phyloP scores from a whole-genome alignment of 129 eudicot genomes.

The Arctium minus region DNA sequence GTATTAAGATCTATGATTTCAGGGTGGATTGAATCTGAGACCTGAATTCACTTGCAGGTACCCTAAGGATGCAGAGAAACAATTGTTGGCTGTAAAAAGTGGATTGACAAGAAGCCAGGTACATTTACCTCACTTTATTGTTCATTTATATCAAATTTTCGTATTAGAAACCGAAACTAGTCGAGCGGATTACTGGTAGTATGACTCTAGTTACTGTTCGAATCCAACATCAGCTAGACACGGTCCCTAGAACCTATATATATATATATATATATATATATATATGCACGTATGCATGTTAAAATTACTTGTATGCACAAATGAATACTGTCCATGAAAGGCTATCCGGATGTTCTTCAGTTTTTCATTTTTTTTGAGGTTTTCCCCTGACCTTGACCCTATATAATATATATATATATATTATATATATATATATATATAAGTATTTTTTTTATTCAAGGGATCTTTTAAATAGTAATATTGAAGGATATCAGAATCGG shows the following conservation, averaged over 20 bases:
- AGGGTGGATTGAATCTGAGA: neutral
- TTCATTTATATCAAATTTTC: neutral
- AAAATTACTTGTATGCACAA: too few species aligned
- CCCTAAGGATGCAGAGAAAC: conserved; percentile 97
- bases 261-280: too few species aligned
- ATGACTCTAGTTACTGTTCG: neutral
- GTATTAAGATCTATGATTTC: neutral
- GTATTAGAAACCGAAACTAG: neutral
- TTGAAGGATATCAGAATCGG: too few species aligned
- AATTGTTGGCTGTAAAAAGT: conserved; percentile 87
- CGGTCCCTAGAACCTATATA: neutral
- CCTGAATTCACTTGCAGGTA: conserved; percentile 48
- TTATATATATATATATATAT: too few species aligned
- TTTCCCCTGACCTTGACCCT: too few species aligned
- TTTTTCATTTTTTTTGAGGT: too few species aligned
- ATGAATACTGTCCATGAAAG: too few species aligned
- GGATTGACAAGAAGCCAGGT: conserved; percentile 96
- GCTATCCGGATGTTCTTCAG: too few species aligned
- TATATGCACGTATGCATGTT: too few species aligned
- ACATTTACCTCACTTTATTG: neutral
- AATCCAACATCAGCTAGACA: neutral
- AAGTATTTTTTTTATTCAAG: too few species aligned
- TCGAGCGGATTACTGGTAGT: neutral
- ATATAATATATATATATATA: too few species aligned
- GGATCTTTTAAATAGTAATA: too few species aligned